Evolutionary conservation across 495 filamentous ascomycete species (phyloP), one percentile per base, ranked within the genome.

Genomic region (Hapsidospora chrysogenum): DNA sequence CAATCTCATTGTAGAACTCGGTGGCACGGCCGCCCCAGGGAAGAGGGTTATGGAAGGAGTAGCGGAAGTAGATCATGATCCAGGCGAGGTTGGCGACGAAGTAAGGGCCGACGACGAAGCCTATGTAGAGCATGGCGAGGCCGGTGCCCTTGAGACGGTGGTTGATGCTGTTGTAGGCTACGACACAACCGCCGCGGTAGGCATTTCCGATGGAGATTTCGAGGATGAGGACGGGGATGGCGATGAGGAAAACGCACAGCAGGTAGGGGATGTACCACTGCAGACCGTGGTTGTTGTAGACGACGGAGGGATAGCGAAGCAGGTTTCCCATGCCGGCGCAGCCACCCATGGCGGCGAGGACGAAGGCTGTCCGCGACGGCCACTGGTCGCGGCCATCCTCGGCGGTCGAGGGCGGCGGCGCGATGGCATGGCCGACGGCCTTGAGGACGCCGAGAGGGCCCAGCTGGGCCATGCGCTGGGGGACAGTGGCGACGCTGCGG

Each of bases 221-320:
- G 39, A 53, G 60, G 34, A 64, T 51, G 25, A 68, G 52, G 25
- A 59, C 60, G 8, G 59, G 58, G 26, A 66, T 54, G 18, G 62
- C 63, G 38, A 63, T 51, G 25, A 52, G 34, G 33, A 68, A 55
- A 6, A 53, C 33, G 2, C 47, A 48, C 9, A 50, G 14, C 9
- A 53, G 39, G 26, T 55, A 57, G 1, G 52, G 51, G 20, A 55
- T 52, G 34, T 55, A 53, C 53, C 53, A 41, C 22, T 41, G 39
- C 28, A 41, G 29, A n/a, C 39, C 39, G 8, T 8, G 20, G 16
- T 41, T 41, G 29, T 41, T 41, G 20, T 38, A 41, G 10, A 41
- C 34, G 7, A 31, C 26, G 1, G 39, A 41, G 6, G 39, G 39
- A 13, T 37, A 41, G 6, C 39, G 39, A 4, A 41, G 21, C 15